phyloP scores from a whole-genome alignment of 345 rosid species.

The Limnanthes douglasii region DNA sequence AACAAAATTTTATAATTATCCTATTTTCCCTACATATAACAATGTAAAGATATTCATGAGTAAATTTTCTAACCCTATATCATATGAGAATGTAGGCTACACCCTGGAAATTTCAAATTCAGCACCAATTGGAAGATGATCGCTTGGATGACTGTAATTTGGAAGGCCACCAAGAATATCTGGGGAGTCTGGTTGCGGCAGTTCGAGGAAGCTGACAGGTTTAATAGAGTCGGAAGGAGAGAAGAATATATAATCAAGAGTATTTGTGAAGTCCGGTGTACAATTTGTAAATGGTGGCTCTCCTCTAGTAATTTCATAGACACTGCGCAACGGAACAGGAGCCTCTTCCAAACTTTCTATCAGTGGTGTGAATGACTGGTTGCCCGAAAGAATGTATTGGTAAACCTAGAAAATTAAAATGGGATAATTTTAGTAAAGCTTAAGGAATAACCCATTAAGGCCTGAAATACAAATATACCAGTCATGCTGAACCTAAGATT shows the following conservation, averaged over 20 bases:
- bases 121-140: slow-evolving; percentile 87
- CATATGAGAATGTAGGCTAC: no score
- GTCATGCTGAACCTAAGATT: no score
- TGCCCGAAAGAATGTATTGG: slow-evolving; percentile 53
- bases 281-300: slow-evolving; percentile 88
- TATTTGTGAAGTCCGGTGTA: slow-evolving; percentile 65
- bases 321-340: slow-evolving; percentile 53
- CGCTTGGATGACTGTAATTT: slow-evolving; percentile 76
- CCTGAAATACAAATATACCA: no score
- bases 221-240: slow-evolving; percentile 41
- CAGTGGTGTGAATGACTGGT: slow-evolving; percentile 7
- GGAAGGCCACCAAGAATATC: slow-evolving; percentile 63
- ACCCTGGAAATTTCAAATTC: slow-evolving; percentile 40
- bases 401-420: slow-evolving; percentile 47
- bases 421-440: not conserved
- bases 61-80: no score
- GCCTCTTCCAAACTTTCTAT: slow-evolving; percentile 31
- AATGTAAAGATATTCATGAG: no score
- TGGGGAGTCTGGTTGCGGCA: slow-evolving; percentile 38
- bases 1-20: no score
- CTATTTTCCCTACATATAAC: no score
- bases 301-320: slow-evolving; percentile 48
- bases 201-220: slow-evolving; percentile 50
- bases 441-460: not conserved
- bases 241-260: slow-evolving; percentile 79